Evolutionary conservation across 2,329 filamentous ascomycete genomes (phyloP).

Genomic region (Aureobasidium subglaciale): DNA sequence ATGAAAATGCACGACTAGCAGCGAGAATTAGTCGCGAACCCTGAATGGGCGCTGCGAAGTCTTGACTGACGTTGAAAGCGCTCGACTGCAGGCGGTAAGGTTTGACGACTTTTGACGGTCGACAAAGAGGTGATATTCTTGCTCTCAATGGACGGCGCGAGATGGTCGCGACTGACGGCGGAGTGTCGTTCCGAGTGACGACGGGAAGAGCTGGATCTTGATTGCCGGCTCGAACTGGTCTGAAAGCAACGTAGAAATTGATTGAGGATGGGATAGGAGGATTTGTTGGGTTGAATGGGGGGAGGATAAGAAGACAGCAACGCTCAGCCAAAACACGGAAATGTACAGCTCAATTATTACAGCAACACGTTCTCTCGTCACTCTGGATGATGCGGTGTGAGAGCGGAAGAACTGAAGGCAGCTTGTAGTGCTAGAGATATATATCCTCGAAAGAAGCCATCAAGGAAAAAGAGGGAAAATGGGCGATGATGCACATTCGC

Average conservation of each 20-base stretch:
- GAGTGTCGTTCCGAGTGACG: too few species aligned
- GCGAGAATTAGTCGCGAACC: too few species aligned
- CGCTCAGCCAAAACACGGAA: background rate
- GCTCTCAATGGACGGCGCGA: too few species aligned
- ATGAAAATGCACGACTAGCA: too few species aligned
- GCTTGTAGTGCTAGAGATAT: background rate
- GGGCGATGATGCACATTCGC: conserved; percentile 5
- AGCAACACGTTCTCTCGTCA: background rate
- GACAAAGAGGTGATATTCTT: too few species aligned
- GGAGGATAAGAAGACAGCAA: background rate
- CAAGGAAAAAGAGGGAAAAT: background rate
- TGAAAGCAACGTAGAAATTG: conserved; percentile 1
- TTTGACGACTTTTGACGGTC: too few species aligned
- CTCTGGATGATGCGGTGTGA: background rate
- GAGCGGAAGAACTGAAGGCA: background rate
- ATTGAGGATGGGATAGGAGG: background rate
- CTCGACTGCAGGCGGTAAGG: too few species aligned
- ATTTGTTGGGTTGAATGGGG: background rate
- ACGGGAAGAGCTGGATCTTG: too few species aligned
- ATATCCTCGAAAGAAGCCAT: background rate
- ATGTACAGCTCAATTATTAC: background rate
- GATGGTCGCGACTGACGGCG: too few species aligned
- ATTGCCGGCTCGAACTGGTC: too few species aligned
- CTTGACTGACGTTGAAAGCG: too few species aligned
- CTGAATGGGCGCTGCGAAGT: too few species aligned